Conservation (phyloP, 805 yeast genomes). For the Suhomyces tanzawaensis region DNA sequence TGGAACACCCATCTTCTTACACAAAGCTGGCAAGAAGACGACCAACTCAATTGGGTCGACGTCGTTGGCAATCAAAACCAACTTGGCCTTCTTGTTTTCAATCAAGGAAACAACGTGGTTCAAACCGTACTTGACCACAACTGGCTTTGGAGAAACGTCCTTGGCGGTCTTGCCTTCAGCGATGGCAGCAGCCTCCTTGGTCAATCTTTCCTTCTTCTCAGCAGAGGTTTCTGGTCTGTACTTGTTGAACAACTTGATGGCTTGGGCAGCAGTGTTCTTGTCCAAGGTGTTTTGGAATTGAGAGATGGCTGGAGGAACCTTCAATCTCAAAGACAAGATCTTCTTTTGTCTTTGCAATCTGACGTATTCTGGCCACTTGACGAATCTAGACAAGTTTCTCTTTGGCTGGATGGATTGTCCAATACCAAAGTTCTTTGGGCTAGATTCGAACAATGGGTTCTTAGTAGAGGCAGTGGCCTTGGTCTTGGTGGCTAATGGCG, state of each 20-base stretch:
- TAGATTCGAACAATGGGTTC: slow-evolving; percentile 49
- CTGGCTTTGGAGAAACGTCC: slow-evolving; percentile 96
- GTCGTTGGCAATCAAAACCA: slow-evolving; percentile 96
- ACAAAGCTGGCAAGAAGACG: slow-evolving; percentile 95
- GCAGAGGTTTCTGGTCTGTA: slow-evolving; percentile 97
- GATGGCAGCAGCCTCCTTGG: slow-evolving; percentile 98
- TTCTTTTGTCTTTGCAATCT: slow-evolving; percentile 99
- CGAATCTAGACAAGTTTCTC: slow-evolving; percentile 94
- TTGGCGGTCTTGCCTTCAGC: slow-evolving; percentile 97
- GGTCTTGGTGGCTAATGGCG: slow-evolving; percentile 42
- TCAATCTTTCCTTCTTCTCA: slow-evolving; percentile 98
- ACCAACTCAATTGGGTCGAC: slow-evolving; percentile 99
- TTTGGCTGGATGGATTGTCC: slow-evolving; percentile 96
- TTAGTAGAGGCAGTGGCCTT: slow-evolving; percentile 25
- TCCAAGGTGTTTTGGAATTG: slow-evolving; percentile 95
- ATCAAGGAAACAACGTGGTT: slow-evolving; percentile 97
- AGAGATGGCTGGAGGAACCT: slow-evolving; percentile 98
- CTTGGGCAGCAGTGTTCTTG: slow-evolving; percentile 97
- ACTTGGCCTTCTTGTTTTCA: slow-evolving; percentile 98
- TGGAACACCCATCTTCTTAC: slow-evolving; percentile 99
- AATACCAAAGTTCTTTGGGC: slow-evolving; percentile 92
- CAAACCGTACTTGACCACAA: slow-evolving; percentile 95
- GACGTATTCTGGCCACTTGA: slow-evolving; percentile 98
- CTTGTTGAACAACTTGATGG: slow-evolving; percentile 97
- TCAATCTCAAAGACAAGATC: slow-evolving; percentile 90